Base-by-base conservation (phyloP, 169 alveolate species). In the Eimeria sp. region DNA sequence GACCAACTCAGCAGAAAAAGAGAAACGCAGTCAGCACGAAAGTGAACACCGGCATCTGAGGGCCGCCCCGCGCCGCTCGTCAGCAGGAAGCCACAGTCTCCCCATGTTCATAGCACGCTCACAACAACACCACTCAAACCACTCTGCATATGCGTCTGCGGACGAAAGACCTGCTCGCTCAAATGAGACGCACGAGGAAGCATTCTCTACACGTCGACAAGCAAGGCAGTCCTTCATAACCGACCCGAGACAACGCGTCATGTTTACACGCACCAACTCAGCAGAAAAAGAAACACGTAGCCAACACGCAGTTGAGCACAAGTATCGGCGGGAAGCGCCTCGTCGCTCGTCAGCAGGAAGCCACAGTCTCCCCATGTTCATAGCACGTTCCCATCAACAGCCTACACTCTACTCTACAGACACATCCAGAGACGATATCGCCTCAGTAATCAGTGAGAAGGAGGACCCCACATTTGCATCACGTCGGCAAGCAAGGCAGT, bases 341-440 rank as follows among this genome's bases (percentile, higher is more conserved):
- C 37, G 91, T 37, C 91, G 91, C 46, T 85, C 91, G 60, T 85
- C 91, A 85, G 91, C 91, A 85, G 91, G 91, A 60, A 85, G 25
- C 80, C 76, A 58, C 90, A 83, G 90, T 25, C 90, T 76, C 10
- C 85, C 90, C 90, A 25, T 80, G 89, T 54, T 80, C 89, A 46
- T 80, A 52, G 89, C 89, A 20, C 89, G 71, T 43, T 46, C 89
- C 9, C 71, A 80, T 62, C 66, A 80, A 14, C 89, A 80, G 27
- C 74, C 71, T 16, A 6, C 89, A 80, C 74, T 2, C n/a, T 46
- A 52, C 18, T 4, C 0, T n/a, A 2, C 54, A 4, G 18, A 54
- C 30, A 13, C 72, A 2, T 80, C 89, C 25, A 4, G 1, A 0
- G 89, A 80, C 37, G 71, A 54, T 43, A 37, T 10, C 20, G 18